A percentile compares a stretch with the other conserved stretches of the same genome.
phyloP scores from a whole-genome alignment of 768 basidiomycete genomes.

The Mrakia blollopis region DNA sequence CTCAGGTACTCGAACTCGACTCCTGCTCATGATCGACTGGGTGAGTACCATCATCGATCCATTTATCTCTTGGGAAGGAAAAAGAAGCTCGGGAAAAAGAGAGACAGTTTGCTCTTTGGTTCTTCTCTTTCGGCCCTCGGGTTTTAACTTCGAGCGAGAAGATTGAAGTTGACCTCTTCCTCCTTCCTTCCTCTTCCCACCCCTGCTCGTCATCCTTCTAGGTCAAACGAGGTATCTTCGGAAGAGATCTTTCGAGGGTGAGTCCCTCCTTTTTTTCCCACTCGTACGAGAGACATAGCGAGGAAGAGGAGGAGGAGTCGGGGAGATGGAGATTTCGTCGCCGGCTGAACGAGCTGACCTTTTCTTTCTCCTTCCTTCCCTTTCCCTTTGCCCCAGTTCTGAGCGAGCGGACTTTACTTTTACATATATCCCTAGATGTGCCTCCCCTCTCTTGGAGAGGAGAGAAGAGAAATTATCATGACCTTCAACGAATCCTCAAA shows the following conservation, averaged over 20 bases:
- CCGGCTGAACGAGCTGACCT: background rate
- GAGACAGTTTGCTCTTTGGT: background rate
- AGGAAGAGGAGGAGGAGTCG: background rate
- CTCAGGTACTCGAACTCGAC: conserved; percentile 71
- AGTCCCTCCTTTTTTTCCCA: background rate
- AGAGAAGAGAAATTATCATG: no score
- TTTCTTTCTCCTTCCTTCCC: background rate
- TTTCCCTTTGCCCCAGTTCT: background rate
- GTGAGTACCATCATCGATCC: conserved; percentile 49
- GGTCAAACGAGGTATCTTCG: conserved; percentile 29
- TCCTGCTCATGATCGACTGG: conserved; percentile 96
- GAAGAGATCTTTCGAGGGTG: conserved; percentile 29
- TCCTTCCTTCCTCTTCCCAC: background rate
- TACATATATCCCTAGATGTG: background rate
- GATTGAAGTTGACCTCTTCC: background rate
- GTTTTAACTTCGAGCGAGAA: background rate
- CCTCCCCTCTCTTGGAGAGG: no score
- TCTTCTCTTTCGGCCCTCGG: background rate
- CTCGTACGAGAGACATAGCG: background rate
- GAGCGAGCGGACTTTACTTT: background rate
- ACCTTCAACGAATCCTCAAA: no score
- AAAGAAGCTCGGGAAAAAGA: no score
- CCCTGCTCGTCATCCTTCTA: background rate
- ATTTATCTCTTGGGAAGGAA: background rate
- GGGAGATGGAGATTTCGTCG: background rate